A percentile compares a stretch with the other conserved stretches of the same genome.
Evolutionary conservation across 345 rosid species (phyloP).

Genomic region (Geranium brycei): DNA sequence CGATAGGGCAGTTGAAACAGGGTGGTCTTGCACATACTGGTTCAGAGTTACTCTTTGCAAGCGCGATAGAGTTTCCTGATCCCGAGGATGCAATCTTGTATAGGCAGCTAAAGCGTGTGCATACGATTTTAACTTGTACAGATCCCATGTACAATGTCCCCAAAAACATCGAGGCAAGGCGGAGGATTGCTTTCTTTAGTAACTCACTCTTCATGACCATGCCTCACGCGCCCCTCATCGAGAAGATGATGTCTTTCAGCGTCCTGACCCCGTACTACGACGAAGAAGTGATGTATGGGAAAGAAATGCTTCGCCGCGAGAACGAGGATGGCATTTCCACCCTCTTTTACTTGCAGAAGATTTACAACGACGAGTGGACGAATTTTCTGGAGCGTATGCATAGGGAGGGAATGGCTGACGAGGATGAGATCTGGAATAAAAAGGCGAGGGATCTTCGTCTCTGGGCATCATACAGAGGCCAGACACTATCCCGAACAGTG

Average conservation of each 20-base stretch:
- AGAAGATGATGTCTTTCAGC: slow-evolving; percentile 93
- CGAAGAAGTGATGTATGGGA: slow-evolving; percentile 65
- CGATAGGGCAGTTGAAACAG: slow-evolving; percentile 24
- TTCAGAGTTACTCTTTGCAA: slow-evolving; percentile 61
- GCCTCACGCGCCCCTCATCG: slow-evolving; percentile 77
- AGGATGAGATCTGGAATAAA: slow-evolving; percentile 52
- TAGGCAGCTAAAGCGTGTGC: slow-evolving; percentile 58
- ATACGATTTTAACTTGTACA: slow-evolving; percentile 62
- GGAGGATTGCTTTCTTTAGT: slow-evolving; percentile 81
- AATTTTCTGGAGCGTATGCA: slow-evolving; percentile 80
- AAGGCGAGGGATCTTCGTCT: slow-evolving; percentile 69
- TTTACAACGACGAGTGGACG: slow-evolving; percentile 79
- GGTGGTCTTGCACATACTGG: slow-evolving; percentile 55
- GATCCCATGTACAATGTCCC: slow-evolving; percentile 83
- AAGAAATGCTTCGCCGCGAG: slow-evolving; percentile 50
- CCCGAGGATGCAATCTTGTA: slow-evolving; percentile 45
- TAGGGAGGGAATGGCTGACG: slow-evolving; percentile 63
- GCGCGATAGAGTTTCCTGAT: slow-evolving; percentile 53
- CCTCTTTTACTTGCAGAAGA: slow-evolving; percentile 70
- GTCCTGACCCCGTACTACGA: slow-evolving; percentile 84
- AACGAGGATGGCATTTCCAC: slow-evolving; percentile 90
- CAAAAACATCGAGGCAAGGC: slow-evolving; percentile 65
- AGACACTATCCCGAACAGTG: slow-evolving; percentile 82
- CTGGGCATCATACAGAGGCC: slow-evolving; percentile 95
- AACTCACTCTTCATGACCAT: slow-evolving; percentile 92